Evolutionary conservation across 2,329 filamentous ascomycete genomes (phyloP), one percentile per base, ranked within the genome.

Genomic region (Hymenoscyphus fructigenus): DNA sequence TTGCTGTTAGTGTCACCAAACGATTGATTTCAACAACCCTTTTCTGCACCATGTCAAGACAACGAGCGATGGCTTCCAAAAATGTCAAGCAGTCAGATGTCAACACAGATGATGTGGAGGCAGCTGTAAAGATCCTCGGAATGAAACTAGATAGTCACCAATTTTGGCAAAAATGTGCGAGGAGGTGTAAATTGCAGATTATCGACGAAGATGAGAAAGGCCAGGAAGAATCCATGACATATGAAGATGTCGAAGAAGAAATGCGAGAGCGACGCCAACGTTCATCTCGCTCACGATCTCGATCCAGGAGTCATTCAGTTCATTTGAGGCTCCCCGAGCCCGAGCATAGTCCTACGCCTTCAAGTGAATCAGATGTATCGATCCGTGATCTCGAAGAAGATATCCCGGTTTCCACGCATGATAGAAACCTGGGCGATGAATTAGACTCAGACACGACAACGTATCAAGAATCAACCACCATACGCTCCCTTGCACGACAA

Each of bases 1-100:
- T 97, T 1, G 81, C 84, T 0, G 75, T 90, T 1, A 90, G 85
- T 61, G 69, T 95, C 15, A 93, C 91, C 0, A 86, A 85, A 65
- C 84, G 91, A 14, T 78, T 97, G 1, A 80, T 95, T 1, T 85
- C 91, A 57, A 85, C 90, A 0, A 81, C 86, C 0, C 78, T 95
- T 0, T 90, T 89, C 71, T 85, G 92, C 65, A 85, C 89, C n/a
- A 84, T 85, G 74, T 89, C 90, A 1, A 83, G 92, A 53, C 78
- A 92, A 28, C 83, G 87, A 61, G 81, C 87, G 4, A 68, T 61
- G 58, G 59, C 66, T 36, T 70, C 64, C 2, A 44, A 77, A 75
- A 70, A 75, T 75, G 44, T 71, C 65, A 71, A 71, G 65, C 60
- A 68, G 23, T 64, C 68, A n/a, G 69, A 75, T 38, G 67, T 75